Evolutionary conservation across 2,329 filamentous ascomycete species (phyloP).

Genomic region (Exserohilum rostratum): DNA sequence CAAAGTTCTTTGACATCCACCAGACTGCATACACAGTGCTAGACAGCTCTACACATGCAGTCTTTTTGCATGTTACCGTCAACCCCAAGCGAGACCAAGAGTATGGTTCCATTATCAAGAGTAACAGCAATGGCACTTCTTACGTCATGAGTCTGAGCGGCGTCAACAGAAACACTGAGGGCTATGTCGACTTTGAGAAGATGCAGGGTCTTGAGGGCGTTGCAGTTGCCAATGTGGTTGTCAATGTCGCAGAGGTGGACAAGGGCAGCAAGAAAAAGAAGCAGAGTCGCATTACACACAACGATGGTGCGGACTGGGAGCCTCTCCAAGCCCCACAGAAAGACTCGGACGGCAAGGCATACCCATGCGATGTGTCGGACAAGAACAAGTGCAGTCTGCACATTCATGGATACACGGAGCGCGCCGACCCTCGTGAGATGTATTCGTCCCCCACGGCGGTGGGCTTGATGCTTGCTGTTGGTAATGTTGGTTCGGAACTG

Average conservation of each 20-base stretch:
- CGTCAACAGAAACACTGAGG: constrained; percentile 78
- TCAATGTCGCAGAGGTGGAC: constrained; percentile 70
- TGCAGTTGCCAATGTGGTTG: constrained; percentile 81
- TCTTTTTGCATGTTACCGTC: constrained; percentile 92
- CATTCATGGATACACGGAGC: constrained; percentile 94
- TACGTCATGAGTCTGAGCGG: constrained; percentile 83
- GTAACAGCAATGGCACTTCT: constrained; percentile 96
- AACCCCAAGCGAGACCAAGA: constrained; percentile 68
- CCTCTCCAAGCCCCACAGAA: constrained; percentile 73
- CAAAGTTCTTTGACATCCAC: constrained; percentile 78
- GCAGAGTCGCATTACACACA: constrained; percentile 92
- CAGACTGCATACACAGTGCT: constrained; percentile 89
- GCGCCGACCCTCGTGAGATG: constrained; percentile 78
- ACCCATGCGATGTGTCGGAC: constrained; percentile 67
- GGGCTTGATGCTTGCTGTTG: constrained; percentile 87
- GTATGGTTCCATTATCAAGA: constrained; percentile 92
- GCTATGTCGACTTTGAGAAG: constrained; percentile 95
- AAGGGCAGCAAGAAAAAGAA: constrained; percentile 75
- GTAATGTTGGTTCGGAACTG: constrained; percentile 83
- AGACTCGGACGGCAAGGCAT: constrained; percentile 73
- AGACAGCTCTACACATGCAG: constrained; percentile 90
- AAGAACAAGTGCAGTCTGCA: constrained; percentile 79
- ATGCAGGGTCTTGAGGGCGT: constrained; percentile 92
- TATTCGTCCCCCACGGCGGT: constrained; percentile 88
- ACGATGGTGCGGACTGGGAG: constrained; percentile 89